phyloP scores from a whole-genome alignment of 1,284 basidiomycete species.

The Lentinus polychrous region DNA sequence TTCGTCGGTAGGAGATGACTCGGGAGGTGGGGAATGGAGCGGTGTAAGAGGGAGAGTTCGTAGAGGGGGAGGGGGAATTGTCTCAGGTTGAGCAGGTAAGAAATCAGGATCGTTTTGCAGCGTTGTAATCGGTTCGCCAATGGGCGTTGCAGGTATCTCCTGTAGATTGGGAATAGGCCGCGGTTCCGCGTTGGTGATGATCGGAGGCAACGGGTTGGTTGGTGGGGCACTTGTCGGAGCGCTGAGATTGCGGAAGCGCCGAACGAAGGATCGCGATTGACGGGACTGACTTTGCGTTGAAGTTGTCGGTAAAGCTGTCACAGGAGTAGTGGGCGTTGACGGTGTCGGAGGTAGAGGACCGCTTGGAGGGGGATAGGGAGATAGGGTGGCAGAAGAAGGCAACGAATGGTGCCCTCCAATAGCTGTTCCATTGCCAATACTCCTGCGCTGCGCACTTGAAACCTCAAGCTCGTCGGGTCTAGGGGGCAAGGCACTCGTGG shows the following conservation, averaged over 20 bases:
- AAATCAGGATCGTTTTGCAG: conserved; percentile 53
- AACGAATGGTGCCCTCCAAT: conserved; percentile 31
- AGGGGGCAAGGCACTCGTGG: conserved; percentile 46
- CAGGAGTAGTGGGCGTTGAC: conserved; percentile 20
- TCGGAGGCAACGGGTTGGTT: neutral
- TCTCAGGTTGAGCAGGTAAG: conserved; percentile 41
- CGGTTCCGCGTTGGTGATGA: neutral
- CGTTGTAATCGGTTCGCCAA: conserved; percentile 52
- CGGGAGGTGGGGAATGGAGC: conserved; percentile 23
- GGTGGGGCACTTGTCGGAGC: conserved; percentile 35
- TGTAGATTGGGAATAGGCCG: neutral
- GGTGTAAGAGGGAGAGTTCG: conserved; percentile 5
- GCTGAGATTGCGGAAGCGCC: conserved; percentile 58
- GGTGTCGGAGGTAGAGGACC: conserved; percentile 31
- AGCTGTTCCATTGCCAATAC: conserved; percentile 31
- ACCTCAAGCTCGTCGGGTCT: conserved; percentile 46
- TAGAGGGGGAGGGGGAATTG: conserved; percentile 28
- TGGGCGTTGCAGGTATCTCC: conserved; percentile 25
- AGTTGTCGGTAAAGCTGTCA: conserved; percentile 12
- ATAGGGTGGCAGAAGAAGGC: conserved; percentile 36
- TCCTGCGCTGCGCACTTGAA: conserved; percentile 28
- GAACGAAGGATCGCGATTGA: conserved; percentile 42
- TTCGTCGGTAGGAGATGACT: conserved; percentile 21
- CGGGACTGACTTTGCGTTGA: conserved; percentile 19
- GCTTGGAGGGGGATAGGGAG: conserved; percentile 38